Base-by-base conservation (phyloP, 2,329 filamentous ascomycete species). In the Phyllosticta citriasiana region DNA sequence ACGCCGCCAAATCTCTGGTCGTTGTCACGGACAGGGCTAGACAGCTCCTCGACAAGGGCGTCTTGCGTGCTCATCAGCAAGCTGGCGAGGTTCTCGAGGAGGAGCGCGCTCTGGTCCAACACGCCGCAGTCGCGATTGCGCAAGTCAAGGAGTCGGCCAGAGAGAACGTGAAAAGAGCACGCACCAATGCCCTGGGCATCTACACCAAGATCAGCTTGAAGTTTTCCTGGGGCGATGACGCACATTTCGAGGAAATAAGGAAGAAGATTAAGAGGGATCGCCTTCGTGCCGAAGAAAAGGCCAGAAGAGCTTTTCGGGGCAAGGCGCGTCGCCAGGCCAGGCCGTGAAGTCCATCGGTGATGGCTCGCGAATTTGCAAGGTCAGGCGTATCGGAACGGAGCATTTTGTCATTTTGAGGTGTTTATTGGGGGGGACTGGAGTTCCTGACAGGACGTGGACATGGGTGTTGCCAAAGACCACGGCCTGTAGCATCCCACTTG, bases 31-130 rank as follows among this genome's bases (percentile, higher is more conserved):
- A 61, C 30, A 57, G 53, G 24, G 55, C 59, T 16, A 30, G 57
- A 8, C 55, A 61, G 55, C 55, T 61, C 2, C 53, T 61, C 54
- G 57, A 61, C 33, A 14, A 54, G 30, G 57, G 47, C n/a, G 19
- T 61, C 19, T 7, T 47, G 25, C 33, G 35, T 19, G 14, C 26
- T 47, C 5, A 55, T 35, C 51, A 55, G 27, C 53, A 57, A 57
- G 47, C 60, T 50, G 51, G 25, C 33, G 7, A 60, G 40, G 25
- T 40, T 30, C 9, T 57, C 52, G 55, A 60, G 24, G 33, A 40
- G 10, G 40, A 47, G 12, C 40, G 40, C 14, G 40, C 40, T 16
- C 40, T 47, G n/a, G 40, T 47, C 40, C 40, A 47, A n/a, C 6
- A n/a, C 16, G 40, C 40, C 40, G 16, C 40, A n/a, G 16, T n/a